Conservation (phyloP, 2,329 filamentous ascomycete genomes). For the Ilyonectria sp. region DNA sequence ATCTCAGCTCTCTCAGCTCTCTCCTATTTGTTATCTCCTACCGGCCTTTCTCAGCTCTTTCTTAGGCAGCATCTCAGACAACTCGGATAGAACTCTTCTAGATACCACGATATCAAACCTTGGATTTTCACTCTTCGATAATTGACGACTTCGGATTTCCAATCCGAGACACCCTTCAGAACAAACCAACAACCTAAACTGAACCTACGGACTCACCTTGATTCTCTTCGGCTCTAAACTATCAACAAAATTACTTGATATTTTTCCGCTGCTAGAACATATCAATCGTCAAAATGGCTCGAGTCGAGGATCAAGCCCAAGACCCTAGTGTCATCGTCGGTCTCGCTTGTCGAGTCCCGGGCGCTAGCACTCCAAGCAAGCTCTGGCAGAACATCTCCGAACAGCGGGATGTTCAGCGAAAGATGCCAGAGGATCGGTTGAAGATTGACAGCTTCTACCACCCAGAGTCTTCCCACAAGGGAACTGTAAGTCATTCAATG, state of each 20-base stretch:
- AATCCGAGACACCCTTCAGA: not conserved
- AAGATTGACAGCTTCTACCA: slow-evolving; percentile 59
- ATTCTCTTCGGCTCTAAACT: not conserved
- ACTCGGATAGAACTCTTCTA: slow-evolving; percentile 8
- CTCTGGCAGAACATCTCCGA: slow-evolving; percentile 50
- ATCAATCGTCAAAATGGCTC: slow-evolving; percentile 34
- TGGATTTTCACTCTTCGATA: slow-evolving; percentile 1
- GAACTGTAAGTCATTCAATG: slow-evolving; percentile 25
- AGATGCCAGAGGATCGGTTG: slow-evolving; percentile 62
- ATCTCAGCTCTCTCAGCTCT: slow-evolving; percentile 9
- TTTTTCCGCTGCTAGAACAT: not conserved
- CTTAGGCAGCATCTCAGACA: slow-evolving; percentile 7
- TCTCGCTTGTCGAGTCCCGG: slow-evolving; percentile 45
- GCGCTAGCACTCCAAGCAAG: slow-evolving; percentile 40
- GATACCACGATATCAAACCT: slow-evolving; percentile 7
- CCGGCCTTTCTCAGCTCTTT: slow-evolving; percentile 15
- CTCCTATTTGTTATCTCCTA: slow-evolving; percentile 14
- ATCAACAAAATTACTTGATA: not conserved
- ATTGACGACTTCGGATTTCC: not conserved
- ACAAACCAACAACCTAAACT: not conserved
- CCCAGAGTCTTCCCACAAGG: slow-evolving; percentile 47
- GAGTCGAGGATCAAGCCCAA: slow-evolving; percentile 37
- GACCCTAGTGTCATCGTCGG: slow-evolving; percentile 54
- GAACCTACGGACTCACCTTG: not conserved
- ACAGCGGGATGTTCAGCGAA: slow-evolving; percentile 53